Evolutionary conservation across 2,329 filamentous ascomycete species (phyloP).

Genomic region (Volutella citrinella): DNA sequence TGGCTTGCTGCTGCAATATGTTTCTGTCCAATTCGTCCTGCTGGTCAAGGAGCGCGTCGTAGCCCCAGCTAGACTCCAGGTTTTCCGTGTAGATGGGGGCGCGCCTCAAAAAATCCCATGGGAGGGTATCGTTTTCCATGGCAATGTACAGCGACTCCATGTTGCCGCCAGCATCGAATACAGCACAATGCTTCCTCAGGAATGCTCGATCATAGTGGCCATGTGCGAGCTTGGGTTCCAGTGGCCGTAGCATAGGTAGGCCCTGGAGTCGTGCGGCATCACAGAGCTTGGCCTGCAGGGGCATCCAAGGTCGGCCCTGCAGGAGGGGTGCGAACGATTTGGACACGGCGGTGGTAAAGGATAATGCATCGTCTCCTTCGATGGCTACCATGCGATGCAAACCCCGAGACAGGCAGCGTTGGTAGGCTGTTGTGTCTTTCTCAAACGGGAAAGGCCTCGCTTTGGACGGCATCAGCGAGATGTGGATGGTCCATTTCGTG

Average conservation of each 20-base stretch:
- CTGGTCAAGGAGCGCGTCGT: slow-evolving; percentile 49
- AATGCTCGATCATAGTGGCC: slow-evolving; percentile 48
- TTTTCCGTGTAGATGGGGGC: slow-evolving; percentile 48
- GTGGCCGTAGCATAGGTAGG: slow-evolving; percentile 56
- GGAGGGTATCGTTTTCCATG: slow-evolving; percentile 51
- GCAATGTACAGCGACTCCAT: slow-evolving; percentile 60
- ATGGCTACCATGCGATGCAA: slow-evolving; percentile 57
- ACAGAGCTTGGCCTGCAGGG: slow-evolving; percentile 57
- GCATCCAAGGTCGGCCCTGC: slow-evolving; percentile 51
- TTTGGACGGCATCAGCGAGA: slow-evolving; percentile 54
- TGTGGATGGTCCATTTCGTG: slow-evolving; percentile 55
- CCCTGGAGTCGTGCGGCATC: slow-evolving; percentile 53
- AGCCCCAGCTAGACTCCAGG: slow-evolving; percentile 53
- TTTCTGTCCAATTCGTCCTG: slow-evolving; percentile 23
- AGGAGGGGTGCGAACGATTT: slow-evolving; percentile 49
- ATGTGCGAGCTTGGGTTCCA: slow-evolving; percentile 43
- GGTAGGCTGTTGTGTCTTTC: slow-evolving; percentile 59
- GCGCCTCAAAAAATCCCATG: slow-evolving; percentile 51
- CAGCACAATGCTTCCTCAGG: slow-evolving; percentile 52
- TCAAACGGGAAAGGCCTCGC: slow-evolving; percentile 59
- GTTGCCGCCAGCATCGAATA: slow-evolving; percentile 50
- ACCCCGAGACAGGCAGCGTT: slow-evolving; percentile 57
- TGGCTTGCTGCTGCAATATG: slow-evolving; percentile 9
- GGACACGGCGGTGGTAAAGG: slow-evolving; percentile 48
- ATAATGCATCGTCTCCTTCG: slow-evolving; percentile 44